These are phyloP conservation scores for Pythium monospermum DNA, from an alignment of 352 stramenopile species.

Conservation along the genomic window DNA sequence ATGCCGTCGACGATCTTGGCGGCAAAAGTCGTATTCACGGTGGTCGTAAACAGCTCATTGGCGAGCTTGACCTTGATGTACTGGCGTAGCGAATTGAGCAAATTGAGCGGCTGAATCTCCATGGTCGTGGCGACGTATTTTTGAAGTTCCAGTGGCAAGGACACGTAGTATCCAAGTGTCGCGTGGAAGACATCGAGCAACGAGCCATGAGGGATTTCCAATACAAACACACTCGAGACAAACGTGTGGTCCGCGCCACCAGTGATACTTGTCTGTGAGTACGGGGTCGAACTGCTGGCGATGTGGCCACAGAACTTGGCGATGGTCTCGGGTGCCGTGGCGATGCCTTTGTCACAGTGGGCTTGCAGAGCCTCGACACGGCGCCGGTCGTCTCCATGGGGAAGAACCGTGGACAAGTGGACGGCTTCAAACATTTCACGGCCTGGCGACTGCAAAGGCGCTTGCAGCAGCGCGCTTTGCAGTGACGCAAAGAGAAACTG, in stretches of 20 bases:
- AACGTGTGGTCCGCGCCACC: constrained; percentile 40
- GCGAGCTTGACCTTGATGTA: constrained; percentile 43
- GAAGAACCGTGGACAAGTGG: constrained; percentile 31
- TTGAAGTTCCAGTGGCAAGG: constrained; percentile 29
- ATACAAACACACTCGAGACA: constrained; percentile 47
- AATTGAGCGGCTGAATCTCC: constrained; percentile 29
- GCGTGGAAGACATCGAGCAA: constrained; percentile 29
- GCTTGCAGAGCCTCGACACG: constrained; percentile 28
- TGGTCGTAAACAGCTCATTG: constrained; percentile 34
- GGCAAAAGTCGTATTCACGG: constrained; percentile 37
- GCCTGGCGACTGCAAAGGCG: constrained; percentile 40
- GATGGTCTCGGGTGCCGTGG: constrained; percentile 30
- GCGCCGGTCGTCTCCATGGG: constrained; percentile 15
- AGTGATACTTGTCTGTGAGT: constrained; percentile 59
- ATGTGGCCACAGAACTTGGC: constrained; percentile 32
- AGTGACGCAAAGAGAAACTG: constrained; percentile 60
- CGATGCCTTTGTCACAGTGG: constrained; percentile 32
- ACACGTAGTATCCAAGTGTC: constrained; percentile 33
- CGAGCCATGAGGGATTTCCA: constrained; percentile 36
- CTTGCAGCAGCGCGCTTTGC: constrained; percentile 46
- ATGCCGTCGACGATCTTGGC: constrained; percentile 25
- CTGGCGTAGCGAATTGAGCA: constrained; percentile 22
- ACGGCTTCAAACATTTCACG: constrained; percentile 50
- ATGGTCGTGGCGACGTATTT: constrained; percentile 25
- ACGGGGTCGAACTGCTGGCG: constrained; percentile 33